Evolutionary conservation across 768 basidiomycete genomes (phyloP), one percentile per base, ranked within the genome.

Genomic region (Boletus rubescentipes): DNA sequence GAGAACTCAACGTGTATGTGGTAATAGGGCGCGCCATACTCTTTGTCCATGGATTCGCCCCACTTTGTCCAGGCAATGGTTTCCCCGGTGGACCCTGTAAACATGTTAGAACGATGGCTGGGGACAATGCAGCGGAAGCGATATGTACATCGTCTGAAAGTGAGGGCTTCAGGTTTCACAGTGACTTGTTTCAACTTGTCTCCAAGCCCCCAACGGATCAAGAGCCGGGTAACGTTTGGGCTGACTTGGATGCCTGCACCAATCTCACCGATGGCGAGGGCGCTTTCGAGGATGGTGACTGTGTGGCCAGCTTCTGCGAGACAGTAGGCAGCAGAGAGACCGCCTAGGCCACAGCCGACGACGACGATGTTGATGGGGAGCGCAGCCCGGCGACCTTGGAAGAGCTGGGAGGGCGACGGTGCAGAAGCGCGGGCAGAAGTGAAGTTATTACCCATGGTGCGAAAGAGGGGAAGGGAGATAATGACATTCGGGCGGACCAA

Each of bases 161-260:
- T 66, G 23, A 79, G 59, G 2, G 68, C 70, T 5, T 68, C 63
- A 0, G 80, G 80, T 35, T 69, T 61, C 23, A 80, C 76, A 0
- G 66, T 67, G 3, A 75, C 39, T 43, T 70, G 58, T 6, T 73
- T 63, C 8, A 83, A 65, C 29, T 72, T 67, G 1, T 77, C 70
- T 0, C 67, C 72, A 6, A 82, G 70, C 16, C 81, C 81, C 80
- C 81, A 83, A 1, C 78, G 71, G 34, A 76, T 69, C 46, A 83
- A 67, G 10, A 81, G 70, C n/a, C 76, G 68, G 18, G 69, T 72
- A 15, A 80, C 39, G 57, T 81, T 80, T 18, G 72, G 69, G 26
- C 58, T 55, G 48, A 79, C 61, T 61, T 81, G 81, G 34, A 83
- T 81, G 11, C 81, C 81, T 4, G 81, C 81, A 3, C 81, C 80